phyloP scores from a whole-genome alignment of 768 basidiomycete genomes.

The Russula sp. region DNA sequence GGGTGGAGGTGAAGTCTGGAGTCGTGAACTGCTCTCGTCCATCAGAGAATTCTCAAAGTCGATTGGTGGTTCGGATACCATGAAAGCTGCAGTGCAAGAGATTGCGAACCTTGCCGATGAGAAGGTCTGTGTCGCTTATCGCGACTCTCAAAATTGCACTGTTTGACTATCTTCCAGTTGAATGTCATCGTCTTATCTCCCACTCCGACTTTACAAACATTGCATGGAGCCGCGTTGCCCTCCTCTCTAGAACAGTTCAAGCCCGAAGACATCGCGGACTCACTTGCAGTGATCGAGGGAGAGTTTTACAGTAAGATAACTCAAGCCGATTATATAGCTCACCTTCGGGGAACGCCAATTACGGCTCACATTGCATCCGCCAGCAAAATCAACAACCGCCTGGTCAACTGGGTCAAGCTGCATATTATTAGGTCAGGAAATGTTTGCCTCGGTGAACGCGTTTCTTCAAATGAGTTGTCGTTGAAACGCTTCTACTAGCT shows the following conservation, averaged over 20 bases:
- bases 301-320: slow-evolving; percentile 42
- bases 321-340: slow-evolving; percentile 45
- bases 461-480: background rate
- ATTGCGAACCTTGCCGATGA: slow-evolving; percentile 14
- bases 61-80: slow-evolving; percentile 12
- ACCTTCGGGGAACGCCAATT: slow-evolving; percentile 36
- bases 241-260: slow-evolving; percentile 36
- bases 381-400: slow-evolving; percentile 40
- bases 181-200: slow-evolving; percentile 8
- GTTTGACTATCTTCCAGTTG: slow-evolving; percentile 13
- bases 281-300: slow-evolving; percentile 45
- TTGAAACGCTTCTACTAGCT: slow-evolving; percentile 36
- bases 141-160: background rate
- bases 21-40: slow-evolving; percentile 34
- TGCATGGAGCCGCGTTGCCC: background rate
- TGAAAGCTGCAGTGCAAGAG: slow-evolving; percentile 14
- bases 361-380: slow-evolving; percentile 40
- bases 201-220: background rate
- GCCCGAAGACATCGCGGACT: slow-evolving; percentile 44
- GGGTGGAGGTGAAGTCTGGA: slow-evolving; percentile 24
- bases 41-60: slow-evolving; percentile 19
- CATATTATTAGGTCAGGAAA: slow-evolving; percentile 19
- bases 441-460: slow-evolving; percentile 36
- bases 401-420: slow-evolving; percentile 34
- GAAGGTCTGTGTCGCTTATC: slow-evolving; percentile 13